Conservation (phyloP, 768 basidiomycete genomes). For the Gymnopilus dilepis region DNA sequence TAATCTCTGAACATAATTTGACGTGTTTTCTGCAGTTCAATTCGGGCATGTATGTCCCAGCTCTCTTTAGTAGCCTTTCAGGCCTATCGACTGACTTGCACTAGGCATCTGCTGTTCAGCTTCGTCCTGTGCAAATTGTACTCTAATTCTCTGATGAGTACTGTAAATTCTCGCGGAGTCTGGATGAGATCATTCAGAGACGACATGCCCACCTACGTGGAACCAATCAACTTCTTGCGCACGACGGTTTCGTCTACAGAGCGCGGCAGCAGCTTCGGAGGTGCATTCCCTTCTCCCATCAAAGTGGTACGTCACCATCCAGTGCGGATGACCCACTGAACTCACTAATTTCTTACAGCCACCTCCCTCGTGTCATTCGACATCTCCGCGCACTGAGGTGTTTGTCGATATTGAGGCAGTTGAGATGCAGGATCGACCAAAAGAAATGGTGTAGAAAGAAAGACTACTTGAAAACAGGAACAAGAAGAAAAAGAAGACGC, state of each 20-base stretch:
- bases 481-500: too few species aligned
- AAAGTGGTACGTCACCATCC: not conserved
- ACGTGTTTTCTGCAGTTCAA: too few species aligned
- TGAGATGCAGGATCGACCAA: constrained; percentile 11
- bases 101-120: constrained; percentile 22
- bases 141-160: constrained; percentile 25
- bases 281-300: not conserved
- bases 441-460: not conserved
- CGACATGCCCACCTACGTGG: not conserved
- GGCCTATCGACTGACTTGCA: not conserved
- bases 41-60: constrained; percentile 20
- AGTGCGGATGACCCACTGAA: not conserved
- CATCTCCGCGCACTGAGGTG: constrained; percentile 5
- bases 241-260: not conserved
- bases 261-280: not conserved
- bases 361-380: not conserved
- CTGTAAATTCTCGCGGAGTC: constrained; percentile 19
- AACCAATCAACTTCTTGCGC: not conserved
- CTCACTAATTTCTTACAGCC: not conserved
- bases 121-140: constrained; percentile 23
- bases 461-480: too few species aligned
- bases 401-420: constrained; percentile 11
- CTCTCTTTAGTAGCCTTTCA: not conserved
- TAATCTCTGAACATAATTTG: not conserved
- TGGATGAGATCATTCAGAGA: constrained; percentile 10